Evolutionary conservation across 2,329 filamentous ascomycete species (phyloP).

Genomic region (Coniella vitis): DNA sequence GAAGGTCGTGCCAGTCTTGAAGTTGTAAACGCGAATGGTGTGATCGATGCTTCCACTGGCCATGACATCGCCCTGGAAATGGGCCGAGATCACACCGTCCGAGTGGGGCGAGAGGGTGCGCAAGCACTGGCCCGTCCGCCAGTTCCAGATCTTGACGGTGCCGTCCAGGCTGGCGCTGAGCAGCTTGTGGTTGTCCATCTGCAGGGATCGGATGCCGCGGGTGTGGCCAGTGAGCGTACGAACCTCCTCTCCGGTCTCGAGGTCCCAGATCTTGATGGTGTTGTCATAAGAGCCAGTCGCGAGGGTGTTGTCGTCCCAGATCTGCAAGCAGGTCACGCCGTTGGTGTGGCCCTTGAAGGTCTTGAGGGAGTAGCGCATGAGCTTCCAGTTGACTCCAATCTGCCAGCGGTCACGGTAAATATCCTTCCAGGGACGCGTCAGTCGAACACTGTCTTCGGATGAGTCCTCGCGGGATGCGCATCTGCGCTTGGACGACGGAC

Average conservation of each 20-base stretch:
- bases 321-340: conserved; percentile 61
- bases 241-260: conserved; percentile 78
- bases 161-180: conserved; percentile 85
- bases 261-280: conserved; percentile 94
- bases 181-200: conserved; percentile 87
- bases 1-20: conserved; percentile 74
- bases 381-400: conserved; percentile 96
- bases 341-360: conserved; percentile 82
- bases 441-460: conserved; percentile 6
- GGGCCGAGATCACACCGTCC: conserved; percentile 76
- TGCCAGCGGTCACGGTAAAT: conserved; percentile 81
- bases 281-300: conserved; percentile 93
- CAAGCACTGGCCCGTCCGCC: conserved; percentile 82
- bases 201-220: conserved; percentile 76
- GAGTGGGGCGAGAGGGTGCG: conserved; percentile 74
- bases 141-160: conserved; percentile 93
- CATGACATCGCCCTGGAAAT: conserved; percentile 78
- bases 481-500: conserved; percentile 25
- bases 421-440: conserved; percentile 78
- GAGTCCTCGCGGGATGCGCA: conserved; percentile 23
- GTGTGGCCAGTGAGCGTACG: conserved; percentile 80
- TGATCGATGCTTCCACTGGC: conserved; percentile 86
- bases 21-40: conserved; percentile 89
- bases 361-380: conserved; percentile 78
- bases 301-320: conserved; percentile 76